Evolutionary conservation across 1,284 basidiomycete species (phyloP).

Genomic region (Vanrija humicola): DNA sequence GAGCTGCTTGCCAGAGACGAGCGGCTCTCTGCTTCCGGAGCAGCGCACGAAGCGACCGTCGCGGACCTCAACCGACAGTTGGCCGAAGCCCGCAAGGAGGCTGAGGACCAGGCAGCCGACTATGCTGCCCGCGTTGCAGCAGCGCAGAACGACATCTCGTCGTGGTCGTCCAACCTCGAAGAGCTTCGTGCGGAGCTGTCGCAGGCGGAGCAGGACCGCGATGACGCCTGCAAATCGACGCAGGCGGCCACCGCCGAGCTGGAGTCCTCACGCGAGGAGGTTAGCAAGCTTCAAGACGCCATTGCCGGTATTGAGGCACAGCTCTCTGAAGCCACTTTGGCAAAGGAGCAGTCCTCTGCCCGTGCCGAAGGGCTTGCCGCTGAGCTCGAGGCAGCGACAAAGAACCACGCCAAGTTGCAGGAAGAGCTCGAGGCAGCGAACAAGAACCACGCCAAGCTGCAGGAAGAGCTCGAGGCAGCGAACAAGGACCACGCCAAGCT

Average conservation of each 20-base stretch:
- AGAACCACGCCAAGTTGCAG: neutral
- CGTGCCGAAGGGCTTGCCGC: neutral
- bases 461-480: constrained; percentile 69
- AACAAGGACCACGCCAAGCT: constrained; percentile 50
- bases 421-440: neutral
- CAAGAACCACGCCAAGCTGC: constrained; percentile 36
- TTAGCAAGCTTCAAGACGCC: neutral
- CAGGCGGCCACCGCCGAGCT: neutral
- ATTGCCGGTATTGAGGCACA: neutral
- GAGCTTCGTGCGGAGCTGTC: too few relatives aligned
- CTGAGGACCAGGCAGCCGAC: neutral
- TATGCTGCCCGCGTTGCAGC: neutral
- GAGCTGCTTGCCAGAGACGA: too few relatives aligned
- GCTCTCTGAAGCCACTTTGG: neutral
- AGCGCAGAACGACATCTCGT: too few relatives aligned
- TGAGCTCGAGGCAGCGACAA: neutral
- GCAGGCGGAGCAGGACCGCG: too few relatives aligned
- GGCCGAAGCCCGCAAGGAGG: too few relatives aligned
- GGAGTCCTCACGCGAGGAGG: neutral
- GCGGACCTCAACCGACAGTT: too few relatives aligned
- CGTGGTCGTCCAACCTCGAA: too few relatives aligned
- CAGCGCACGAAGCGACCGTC: too few relatives aligned
- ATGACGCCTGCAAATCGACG: too few relatives aligned
- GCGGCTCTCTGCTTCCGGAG: too few relatives aligned
- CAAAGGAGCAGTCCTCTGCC: neutral